Evolutionary conservation across 495 filamentous ascomycete species (phyloP).

Genomic region (Aspergillus bridgeri): DNA sequence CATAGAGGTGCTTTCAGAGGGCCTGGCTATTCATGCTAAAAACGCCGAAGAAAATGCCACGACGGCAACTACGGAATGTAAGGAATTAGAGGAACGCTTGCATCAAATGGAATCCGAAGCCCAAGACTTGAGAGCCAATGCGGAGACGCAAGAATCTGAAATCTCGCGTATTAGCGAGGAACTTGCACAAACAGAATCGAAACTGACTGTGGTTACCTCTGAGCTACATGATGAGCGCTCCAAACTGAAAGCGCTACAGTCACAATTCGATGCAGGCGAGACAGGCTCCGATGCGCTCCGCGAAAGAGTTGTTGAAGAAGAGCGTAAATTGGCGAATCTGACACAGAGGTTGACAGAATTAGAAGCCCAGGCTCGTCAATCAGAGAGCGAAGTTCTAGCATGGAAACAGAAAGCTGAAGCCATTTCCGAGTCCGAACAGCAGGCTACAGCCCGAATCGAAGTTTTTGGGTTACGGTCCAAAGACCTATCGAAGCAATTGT

Average conservation of each 20-base stretch:
- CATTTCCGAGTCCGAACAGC: slow-evolving; percentile 48
- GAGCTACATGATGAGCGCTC: slow-evolving; percentile 66
- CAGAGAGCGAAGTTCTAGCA: slow-evolving; percentile 64
- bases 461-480: slow-evolving; percentile 66
- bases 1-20: slow-evolving; percentile 59
- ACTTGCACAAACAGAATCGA: slow-evolving; percentile 54
- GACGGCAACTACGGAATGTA: slow-evolving; percentile 38
- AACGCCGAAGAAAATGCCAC: slow-evolving; percentile 38
- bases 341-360: slow-evolving; percentile 63
- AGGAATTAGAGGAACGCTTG: slow-evolving; percentile 49
- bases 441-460: slow-evolving; percentile 49
- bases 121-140: slow-evolving; percentile 41
- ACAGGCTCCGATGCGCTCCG: slow-evolving; percentile 74
- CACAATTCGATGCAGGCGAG: slow-evolving; percentile 71
- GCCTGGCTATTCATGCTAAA: slow-evolving; percentile 46
- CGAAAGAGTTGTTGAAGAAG: slow-evolving; percentile 66
- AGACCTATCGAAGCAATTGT: slow-evolving; percentile 77
- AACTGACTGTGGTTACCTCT: slow-evolving; percentile 51
- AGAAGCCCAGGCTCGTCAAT: slow-evolving; percentile 58
- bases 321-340: slow-evolving; percentile 57
- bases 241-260: slow-evolving; percentile 61
- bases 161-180: slow-evolving; percentile 36
- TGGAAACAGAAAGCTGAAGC: slow-evolving; percentile 55
- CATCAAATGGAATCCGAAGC: slow-evolving; percentile 36
- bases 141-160: slow-evolving; percentile 42